These are phyloP conservation scores for Ascobolus immersus DNA, from an alignment of 495 filamentous ascomycete genomes.

Conservation along the genomic window DNA sequence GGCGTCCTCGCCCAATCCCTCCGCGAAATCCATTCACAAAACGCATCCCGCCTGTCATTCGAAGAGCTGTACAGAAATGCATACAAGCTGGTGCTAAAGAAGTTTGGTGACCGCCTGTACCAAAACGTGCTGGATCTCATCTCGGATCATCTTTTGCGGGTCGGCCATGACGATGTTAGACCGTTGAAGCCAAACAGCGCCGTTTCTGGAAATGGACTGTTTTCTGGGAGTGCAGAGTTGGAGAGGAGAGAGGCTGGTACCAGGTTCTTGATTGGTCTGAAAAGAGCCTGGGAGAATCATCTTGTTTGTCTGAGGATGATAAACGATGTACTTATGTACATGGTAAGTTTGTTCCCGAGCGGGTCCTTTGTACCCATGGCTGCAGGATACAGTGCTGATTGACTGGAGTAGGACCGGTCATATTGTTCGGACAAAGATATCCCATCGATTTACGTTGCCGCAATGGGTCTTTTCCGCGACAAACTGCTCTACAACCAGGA, in stretches of 20 bases:
- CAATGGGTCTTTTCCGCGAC: conserved; percentile 74
- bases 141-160: conserved; percentile 11
- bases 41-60: conserved; percentile 73
- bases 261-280: conserved; percentile 51
- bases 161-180: conserved; percentile 11
- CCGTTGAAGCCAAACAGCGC: conserved; percentile 19
- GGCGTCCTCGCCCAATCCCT: conserved; percentile 43
- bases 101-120: conserved; percentile 67
- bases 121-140: conserved; percentile 47
- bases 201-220: conserved; percentile 20
- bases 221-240: conserved; percentile 31
- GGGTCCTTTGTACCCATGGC: not conserved
- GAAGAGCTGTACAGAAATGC: conserved; percentile 85
- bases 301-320: conserved; percentile 89
- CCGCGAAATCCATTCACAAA: conserved; percentile 69
- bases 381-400: conserved; percentile 7
- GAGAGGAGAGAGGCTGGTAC: conserved; percentile 62
- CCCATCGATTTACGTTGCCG: conserved; percentile 53
- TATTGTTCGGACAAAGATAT: conserved; percentile 43
- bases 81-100: conserved; percentile 85
- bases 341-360: conserved; percentile 32
- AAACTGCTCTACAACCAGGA: conserved; percentile 38
- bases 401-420: conserved; percentile 34
- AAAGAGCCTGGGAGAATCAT: conserved; percentile 63
- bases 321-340: conserved; percentile 94